phyloP scores from a whole-genome alignment of 805 yeast species.

The Pichia paraexigua region DNA sequence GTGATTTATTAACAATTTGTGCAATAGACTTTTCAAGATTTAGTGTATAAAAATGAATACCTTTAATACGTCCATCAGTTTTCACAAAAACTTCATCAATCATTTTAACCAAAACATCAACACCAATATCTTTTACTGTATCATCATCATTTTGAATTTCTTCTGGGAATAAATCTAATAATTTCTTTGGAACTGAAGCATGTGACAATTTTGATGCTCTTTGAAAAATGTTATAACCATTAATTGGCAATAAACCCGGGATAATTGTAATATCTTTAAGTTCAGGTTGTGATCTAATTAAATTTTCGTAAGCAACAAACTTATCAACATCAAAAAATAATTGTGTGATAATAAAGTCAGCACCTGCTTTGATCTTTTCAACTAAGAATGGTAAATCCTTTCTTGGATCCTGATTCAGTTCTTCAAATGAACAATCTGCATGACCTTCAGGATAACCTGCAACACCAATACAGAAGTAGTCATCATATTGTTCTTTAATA shows the following conservation, averaged over 20 bases:
- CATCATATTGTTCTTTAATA: constrained; percentile 62
- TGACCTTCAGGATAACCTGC: constrained; percentile 99
- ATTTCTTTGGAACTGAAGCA: constrained; percentile 63
- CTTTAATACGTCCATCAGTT: constrained; percentile 55
- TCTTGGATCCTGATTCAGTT: constrained; percentile 50
- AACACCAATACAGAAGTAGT: constrained; percentile 87
- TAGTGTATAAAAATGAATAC: constrained; percentile 88
- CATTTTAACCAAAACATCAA: constrained; percentile 59
- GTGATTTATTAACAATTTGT: constrained; percentile 60
- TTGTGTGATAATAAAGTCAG: constrained; percentile 88
- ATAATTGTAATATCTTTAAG: constrained; percentile 47
- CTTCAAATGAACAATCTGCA: constrained; percentile 70
- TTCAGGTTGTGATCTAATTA: constrained; percentile 33
- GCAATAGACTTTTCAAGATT: constrained; percentile 92
- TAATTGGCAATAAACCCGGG: constrained; percentile 90
- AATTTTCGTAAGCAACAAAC: constrained; percentile 56
- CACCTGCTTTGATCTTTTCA: constrained; percentile 89
- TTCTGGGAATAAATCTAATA: constrained; percentile 48
- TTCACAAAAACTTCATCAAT: constrained; percentile 46
- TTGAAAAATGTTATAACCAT: constrained; percentile 71
- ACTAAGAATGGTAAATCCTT: constrained; percentile 72
- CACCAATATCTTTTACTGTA: constrained; percentile 73
- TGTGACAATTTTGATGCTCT: constrained; percentile 87
- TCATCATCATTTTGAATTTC: constrained; percentile 65
- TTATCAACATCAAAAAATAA: constrained; percentile 81